These are phyloP conservation scores for Chlorella sp. DNA, from an alignment of 139 green algal species.

Conservation along the genomic window DNA sequence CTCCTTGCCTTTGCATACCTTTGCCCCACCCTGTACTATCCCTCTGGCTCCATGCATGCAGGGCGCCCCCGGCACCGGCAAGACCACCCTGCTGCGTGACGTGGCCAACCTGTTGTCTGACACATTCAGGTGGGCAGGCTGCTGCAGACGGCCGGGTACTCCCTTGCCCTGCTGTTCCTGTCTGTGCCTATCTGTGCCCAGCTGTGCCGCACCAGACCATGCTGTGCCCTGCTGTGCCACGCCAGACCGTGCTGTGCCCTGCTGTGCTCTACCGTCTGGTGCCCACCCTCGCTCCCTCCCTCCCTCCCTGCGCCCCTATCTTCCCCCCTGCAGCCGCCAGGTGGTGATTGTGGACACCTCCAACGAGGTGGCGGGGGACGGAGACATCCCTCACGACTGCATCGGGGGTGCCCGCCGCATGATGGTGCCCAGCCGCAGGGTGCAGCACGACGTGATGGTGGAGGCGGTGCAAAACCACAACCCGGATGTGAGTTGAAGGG, in stretches of 20 bases:
- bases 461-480: conserved; percentile 94
- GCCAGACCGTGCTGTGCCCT: background rate
- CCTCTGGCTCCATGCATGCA: background rate
- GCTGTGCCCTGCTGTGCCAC: too few species aligned
- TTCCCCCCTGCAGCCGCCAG: conserved; percentile 8
- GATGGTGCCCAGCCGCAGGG: conserved; percentile 56
- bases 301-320: background rate
- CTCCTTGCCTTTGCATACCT: background rate
- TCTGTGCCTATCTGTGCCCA: background rate
- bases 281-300: too few species aligned
- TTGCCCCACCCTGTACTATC: background rate
- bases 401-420: conserved; percentile 70
- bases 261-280: background rate
- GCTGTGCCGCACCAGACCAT: too few species aligned
- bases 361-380: conserved; percentile 96
- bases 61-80: conserved; percentile 73
- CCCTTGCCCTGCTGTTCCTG: background rate
- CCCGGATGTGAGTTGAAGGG: conserved; percentile 55
- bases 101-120: conserved; percentile 73
- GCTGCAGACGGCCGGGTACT: background rate
- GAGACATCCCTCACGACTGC: conserved; percentile 78
- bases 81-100: conserved; percentile 89
- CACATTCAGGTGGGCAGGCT: conserved; percentile 6
- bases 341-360: conserved; percentile 94
- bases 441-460: conserved; percentile 77